Percentiles rank a stretch among this genome's conserved stretches.
Conservation (phyloP, 1,139 yeast species). For the Petasospora rhodanensis region DNA sequence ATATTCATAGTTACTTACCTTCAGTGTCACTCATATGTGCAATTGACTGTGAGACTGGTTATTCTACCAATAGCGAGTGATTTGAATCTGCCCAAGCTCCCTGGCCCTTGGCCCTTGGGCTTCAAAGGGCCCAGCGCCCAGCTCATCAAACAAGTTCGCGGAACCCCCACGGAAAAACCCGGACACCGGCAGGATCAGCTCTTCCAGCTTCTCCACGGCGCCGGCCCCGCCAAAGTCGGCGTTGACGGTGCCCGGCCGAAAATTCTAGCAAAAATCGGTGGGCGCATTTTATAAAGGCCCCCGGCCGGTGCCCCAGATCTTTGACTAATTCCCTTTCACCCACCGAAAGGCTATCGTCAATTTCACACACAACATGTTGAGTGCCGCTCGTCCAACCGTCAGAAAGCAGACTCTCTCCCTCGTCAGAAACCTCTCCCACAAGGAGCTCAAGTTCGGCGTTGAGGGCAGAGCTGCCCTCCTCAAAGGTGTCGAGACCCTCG, state of each 20-base stretch:
- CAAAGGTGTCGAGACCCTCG: conserved; percentile 94
- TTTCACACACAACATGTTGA: conserved; percentile 40
- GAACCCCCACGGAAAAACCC: neutral
- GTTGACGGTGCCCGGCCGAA: no score
- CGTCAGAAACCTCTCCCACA: conserved; percentile 70
- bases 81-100: no score
- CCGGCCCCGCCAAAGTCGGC: conserved; percentile 1
- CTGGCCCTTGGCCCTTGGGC: no score
- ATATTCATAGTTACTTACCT: conserved; percentile 15
- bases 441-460: conserved; percentile 96
- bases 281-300: conserved; percentile 1
- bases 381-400: conserved; percentile 47
- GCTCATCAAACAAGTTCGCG: conserved; percentile 5
- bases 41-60: no score
- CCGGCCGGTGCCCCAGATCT: conserved; percentile 1
- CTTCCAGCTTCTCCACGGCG: no score
- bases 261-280: conserved; percentile 14
- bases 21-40: conserved; percentile 14
- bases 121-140: neutral
- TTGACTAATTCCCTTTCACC: neutral
- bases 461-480: conserved; percentile 97
- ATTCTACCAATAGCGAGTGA: no score
- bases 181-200: no score
- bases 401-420: conserved; percentile 39
- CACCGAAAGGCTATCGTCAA: no score